phyloP scores from a whole-genome alignment of 1,139 yeast genomes.

The Taphrina sp. region DNA sequence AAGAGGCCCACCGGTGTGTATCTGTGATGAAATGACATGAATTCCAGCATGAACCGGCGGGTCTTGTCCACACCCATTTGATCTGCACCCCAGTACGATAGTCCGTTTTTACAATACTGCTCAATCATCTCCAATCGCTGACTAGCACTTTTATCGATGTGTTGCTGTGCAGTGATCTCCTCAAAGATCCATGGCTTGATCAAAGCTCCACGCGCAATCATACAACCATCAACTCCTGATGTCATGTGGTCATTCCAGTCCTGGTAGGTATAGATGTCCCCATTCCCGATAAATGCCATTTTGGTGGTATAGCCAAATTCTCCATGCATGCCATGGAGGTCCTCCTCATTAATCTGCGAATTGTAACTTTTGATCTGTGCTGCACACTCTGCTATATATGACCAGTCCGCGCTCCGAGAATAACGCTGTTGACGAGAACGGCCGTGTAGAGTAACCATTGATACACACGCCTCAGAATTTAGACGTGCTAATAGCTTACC shows the following conservation, averaged over 20 bases:
- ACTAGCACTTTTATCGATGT: conserved; percentile 82
- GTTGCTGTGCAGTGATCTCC: conserved; percentile 85
- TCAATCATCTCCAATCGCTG: conserved; percentile 77
- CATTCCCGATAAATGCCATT: conserved; percentile 72
- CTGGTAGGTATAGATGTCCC: conserved; percentile 80
- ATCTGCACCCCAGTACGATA: conserved; percentile 98
- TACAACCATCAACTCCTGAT: conserved; percentile 80
- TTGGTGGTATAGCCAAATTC: conserved; percentile 46
- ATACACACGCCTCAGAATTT: conserved; percentile 73
- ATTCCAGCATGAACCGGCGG: conserved; percentile 90
- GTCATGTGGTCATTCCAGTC: conserved; percentile 84
- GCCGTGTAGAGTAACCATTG: conserved; percentile 92
- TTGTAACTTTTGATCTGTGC: conserved; percentile 35
- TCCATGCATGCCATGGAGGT: conserved; percentile 31
- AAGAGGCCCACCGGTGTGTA: conserved; percentile 91
- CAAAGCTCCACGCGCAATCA: conserved; percentile 97
- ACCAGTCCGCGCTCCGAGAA: conserved; percentile 90
- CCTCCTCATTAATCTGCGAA: conserved; percentile 23
- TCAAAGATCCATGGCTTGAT: conserved; percentile 99
- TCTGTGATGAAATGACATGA: conserved; percentile 87
- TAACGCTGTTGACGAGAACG: conserved; percentile 95
- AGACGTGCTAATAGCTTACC: conserved; percentile 66
- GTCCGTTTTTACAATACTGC: conserved; percentile 71
- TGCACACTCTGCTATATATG: conserved; percentile 60
- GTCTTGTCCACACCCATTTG: conserved; percentile 87